These are phyloP conservation scores for Psilocybe azurescens DNA, from an alignment of 768 basidiomycete genomes.

Conservation along the genomic window DNA sequence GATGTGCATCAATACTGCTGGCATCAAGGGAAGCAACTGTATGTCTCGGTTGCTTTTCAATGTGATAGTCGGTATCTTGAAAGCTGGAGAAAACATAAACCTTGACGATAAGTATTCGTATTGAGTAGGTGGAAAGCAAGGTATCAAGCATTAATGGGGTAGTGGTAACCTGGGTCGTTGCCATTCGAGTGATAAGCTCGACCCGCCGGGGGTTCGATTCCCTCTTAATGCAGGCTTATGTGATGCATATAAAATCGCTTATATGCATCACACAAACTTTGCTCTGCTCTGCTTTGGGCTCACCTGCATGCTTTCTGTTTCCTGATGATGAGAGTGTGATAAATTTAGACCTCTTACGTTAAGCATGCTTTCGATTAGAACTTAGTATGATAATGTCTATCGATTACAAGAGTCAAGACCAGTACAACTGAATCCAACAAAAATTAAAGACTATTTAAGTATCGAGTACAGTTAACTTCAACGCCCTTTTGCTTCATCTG, in stretches of 20 bases:
- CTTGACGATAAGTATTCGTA: background rate
- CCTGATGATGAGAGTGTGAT: too few species aligned
- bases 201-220: slow-evolving; percentile 92
- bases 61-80: too few species aligned
- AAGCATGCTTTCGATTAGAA: too few species aligned
- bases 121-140: background rate
- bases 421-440: too few species aligned
- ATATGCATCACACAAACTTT: background rate
- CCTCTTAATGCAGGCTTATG: slow-evolving; percentile 69
- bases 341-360: background rate
- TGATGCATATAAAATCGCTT: background rate
- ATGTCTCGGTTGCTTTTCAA: background rate
- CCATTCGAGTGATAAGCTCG: slow-evolving; percentile 40
- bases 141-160: slow-evolving; percentile 17
- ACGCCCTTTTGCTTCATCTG: too few species aligned
- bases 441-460: too few species aligned
- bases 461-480: too few species aligned
- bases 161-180: slow-evolving; percentile 19
- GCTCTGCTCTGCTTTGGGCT: background rate
- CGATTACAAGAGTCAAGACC: too few species aligned
- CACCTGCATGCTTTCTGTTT: background rate
- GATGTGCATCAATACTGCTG: too few species aligned
- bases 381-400: too few species aligned
- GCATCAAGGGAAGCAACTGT: too few species aligned
- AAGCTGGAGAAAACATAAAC: too few species aligned